A percentile compares a stretch with the other conserved stretches of the same genome.
These are phyloP conservation scores for Pythium biforme DNA, from an alignment of 352 stramenopile genomes.

Conservation along the genomic window DNA sequence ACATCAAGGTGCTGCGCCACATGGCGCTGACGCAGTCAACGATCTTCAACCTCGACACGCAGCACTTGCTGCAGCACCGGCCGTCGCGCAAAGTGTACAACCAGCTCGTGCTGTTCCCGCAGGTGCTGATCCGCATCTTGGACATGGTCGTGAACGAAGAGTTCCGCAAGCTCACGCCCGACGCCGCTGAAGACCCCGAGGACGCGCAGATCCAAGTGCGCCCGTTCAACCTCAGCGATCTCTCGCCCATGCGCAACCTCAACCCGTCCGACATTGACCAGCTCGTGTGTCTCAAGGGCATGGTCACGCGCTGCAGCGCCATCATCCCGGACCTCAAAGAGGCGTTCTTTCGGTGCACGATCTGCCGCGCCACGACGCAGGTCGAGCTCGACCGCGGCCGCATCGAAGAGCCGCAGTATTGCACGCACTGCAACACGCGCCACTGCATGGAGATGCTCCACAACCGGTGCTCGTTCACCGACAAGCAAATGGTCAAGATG, in stretches of 20 bases:
- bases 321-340: conserved; percentile 99
- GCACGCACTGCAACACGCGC: conserved; percentile 84
- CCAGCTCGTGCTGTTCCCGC: conserved; percentile 95
- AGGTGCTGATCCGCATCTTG: conserved; percentile 95
- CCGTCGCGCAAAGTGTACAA: conserved; percentile 92
- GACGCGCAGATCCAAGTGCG: conserved; percentile 92
- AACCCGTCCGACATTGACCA: conserved; percentile 97
- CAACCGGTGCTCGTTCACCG: conserved; percentile 97
- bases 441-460: conserved; percentile 96
- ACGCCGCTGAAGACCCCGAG: conserved; percentile 50
- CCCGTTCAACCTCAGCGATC: conserved; percentile 94
- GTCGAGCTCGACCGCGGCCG: conserved; percentile 94
- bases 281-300: conserved; percentile 96
- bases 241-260: conserved; percentile 95
- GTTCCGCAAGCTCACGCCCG: conserved; percentile 43
- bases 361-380: conserved; percentile 90
- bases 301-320: conserved; percentile 96
- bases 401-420: conserved; percentile 95
- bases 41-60: conserved; percentile 91
- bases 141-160: conserved; percentile 96
- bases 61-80: conserved; percentile 85
- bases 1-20: conserved; percentile 74
- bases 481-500: conserved; percentile 99
- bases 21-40: conserved; percentile 80
- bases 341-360: conserved; percentile 95